Evolutionary conservation across 352 stramenopile genomes (phyloP).

Genomic region (Phytophthora syringae): DNA sequence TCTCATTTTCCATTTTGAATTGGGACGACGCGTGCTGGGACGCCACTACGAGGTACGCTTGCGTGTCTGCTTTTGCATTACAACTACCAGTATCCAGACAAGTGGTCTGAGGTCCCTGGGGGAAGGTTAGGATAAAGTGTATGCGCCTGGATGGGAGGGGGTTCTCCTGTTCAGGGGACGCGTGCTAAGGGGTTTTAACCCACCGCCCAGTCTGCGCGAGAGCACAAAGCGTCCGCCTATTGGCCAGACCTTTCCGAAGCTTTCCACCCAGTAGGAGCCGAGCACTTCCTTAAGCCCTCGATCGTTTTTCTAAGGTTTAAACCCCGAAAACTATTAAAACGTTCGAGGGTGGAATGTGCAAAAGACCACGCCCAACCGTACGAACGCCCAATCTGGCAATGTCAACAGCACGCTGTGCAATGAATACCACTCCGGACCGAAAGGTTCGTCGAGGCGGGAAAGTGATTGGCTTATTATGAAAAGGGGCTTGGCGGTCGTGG

Average conservation of each 20-base stretch:
- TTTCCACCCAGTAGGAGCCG: too few relatives aligned
- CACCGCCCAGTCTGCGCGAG: slow-evolving; percentile 4
- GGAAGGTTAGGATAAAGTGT: too few relatives aligned
- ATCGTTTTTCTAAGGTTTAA: neutral
- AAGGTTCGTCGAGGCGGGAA: neutral
- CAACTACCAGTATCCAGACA: too few relatives aligned
- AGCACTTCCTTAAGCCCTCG: neutral
- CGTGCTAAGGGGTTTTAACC: neutral
- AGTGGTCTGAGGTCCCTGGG: too few relatives aligned
- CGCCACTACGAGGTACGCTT: too few relatives aligned
- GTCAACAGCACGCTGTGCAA: neutral
- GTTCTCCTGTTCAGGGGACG: too few relatives aligned
- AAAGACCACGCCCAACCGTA: neutral
- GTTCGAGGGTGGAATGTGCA: neutral
- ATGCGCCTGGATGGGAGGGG: too few relatives aligned
- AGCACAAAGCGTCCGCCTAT: neutral
- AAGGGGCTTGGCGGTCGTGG: neutral
- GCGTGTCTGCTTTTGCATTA: too few relatives aligned
- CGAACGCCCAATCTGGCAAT: neutral
- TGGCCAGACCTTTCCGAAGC: neutral
- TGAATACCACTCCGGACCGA: neutral
- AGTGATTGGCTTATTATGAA: slow-evolving; percentile 8
- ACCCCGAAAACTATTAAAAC: neutral
- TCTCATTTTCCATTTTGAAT: too few relatives aligned
- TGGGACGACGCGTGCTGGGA: too few relatives aligned